Base-by-base conservation (phyloP, 768 basidiomycete genomes). In the Macrolepiota dolichaula region DNA sequence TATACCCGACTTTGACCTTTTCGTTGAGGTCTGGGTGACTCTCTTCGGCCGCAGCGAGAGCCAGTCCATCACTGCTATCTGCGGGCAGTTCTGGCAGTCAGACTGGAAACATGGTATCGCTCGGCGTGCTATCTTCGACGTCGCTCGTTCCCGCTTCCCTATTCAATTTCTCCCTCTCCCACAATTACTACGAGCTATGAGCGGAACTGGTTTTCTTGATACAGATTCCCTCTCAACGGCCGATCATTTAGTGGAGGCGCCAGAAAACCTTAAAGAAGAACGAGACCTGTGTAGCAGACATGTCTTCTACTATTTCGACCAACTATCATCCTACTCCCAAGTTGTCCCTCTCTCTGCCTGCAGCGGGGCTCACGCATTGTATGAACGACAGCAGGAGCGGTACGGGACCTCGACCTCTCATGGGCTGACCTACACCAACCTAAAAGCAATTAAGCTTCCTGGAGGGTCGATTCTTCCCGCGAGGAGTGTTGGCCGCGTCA, bases 81-180 rank as follows among this genome's bases (percentile, higher is more conserved):
- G 88, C 64, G 76, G 81, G 4, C 92, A 95, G 65, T 96, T 85
- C 71, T 98, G 95, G 94, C 79, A 86, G 56, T 79, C 76, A 1
- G 93, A 95, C 68, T 91, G 86, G 85, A 76, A 84, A 40, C 77
- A 81, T 38, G 85, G 85, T 51, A 79, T 81, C 3, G 75, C 86
- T 19, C 89, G 94, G 32, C 84, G 89, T 27, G 89, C 91, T 37
- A 82, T 96, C 53, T 83, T 98, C 57, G 93, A 95, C 62, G 86
- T 93, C 24, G 85, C 90, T 6, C 83, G 90, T 2, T 83, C 89
- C 9, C 84, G 92, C 2, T 98, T 94, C 73, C 95, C 95, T 2
- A 81, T 92, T 32, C 87, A 93, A 57, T 80, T 89, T 63, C 78
- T 80, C 25, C 85, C 87, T 0, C 81, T 96, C 22, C 70, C 91